Evolutionary conservation across 306 rosid genomes (phyloP), one percentile per base, ranked within the genome.

Genomic region (Malus sieversii): DNA sequence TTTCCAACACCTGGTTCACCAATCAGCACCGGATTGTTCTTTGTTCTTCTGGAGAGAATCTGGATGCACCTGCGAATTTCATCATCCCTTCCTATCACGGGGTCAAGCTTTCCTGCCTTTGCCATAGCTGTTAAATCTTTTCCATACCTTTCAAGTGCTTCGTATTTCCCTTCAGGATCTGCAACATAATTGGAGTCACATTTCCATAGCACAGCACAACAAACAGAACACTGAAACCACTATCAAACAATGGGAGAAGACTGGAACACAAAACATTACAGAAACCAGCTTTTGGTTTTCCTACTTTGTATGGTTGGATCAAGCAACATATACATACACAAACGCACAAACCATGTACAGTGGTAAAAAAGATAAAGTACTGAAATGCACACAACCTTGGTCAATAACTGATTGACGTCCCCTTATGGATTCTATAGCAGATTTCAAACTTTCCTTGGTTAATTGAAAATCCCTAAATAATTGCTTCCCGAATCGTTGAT

Each of bases 1-100:
- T 95, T 95, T 52, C 99, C 99, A 52, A 95, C 99, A 77, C 99
- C 99, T 66, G 99, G 99, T 91, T 95, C 99, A 60, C 99, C 99
- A 72, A 95, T 95, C 51, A 95, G 87, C 75, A 95, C 99, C 63
- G 99, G 99, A 72, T 95, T 95, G 80, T 95, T 95, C 90, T 95
- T 95, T 63, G 97, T 95, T 90, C 99, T 92, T 87, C 99, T 85
- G 60, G 99, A 95, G 58, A 95, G 97, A 83, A 95, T 95, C 87
- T 95, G 97, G 83, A 95, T 95, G 89, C 99, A 95, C 83, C 99
- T 90, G 52, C 99, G 96, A 80, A 92, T 95, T 81, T 95, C 99
- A 87, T 92, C 99, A 73, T 95, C 99, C 84, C 99, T 95, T 79
- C 99, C 99, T 77, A 95, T 95, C 58, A 95, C 99, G 30, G 99